phyloP scores from a whole-genome alignment of 495 filamentous ascomycete species.

The Sphaerosporella brunnea region DNA sequence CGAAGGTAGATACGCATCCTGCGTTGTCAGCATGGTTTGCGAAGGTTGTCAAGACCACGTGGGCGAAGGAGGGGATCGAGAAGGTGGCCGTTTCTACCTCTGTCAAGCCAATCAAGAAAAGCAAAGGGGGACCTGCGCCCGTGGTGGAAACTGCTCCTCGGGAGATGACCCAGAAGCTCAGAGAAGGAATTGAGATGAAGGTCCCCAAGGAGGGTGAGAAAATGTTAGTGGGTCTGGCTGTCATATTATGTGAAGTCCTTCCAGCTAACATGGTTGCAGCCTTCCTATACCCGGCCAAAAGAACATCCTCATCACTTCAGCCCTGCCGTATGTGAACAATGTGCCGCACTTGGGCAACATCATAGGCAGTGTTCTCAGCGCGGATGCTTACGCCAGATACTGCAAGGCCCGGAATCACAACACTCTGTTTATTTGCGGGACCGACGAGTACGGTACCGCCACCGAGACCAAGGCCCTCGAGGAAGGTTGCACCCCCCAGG shows the following conservation, averaged over 20 bases:
- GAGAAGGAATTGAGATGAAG: constrained; percentile 18
- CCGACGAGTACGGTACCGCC: constrained; percentile 69
- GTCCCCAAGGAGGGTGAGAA: constrained; percentile 13
- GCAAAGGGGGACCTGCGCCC: constrained; percentile 8
- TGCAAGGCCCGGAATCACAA: constrained; percentile 49
- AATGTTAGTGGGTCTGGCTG: constrained; percentile 16
- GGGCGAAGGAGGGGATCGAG: constrained; percentile 23
- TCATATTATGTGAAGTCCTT: not conserved
- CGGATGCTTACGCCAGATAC: constrained; percentile 61
- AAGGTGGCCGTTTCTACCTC: constrained; percentile 16
- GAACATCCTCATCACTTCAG: constrained; percentile 44
- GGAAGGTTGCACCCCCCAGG: constrained; percentile 35
- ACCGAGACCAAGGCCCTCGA: constrained; percentile 60
- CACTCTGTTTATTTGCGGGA: constrained; percentile 49
- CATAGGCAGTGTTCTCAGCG: constrained; percentile 70
- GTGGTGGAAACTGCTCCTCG: constrained; percentile 9
- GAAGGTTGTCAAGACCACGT: constrained; percentile 11
- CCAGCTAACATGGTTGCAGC: constrained; percentile 8
- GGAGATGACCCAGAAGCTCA: constrained; percentile 13
- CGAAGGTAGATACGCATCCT: constrained; percentile 7
- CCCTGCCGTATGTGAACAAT: constrained; percentile 85
- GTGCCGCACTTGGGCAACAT: constrained; percentile 91
- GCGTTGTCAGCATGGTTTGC: constrained; percentile 19
- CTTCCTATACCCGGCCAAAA: constrained; percentile 34
- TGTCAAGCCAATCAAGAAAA: constrained; percentile 12